phyloP scores from a whole-genome alignment of 352 stramenopile species.

The Pythium vanterpoolii region DNA sequence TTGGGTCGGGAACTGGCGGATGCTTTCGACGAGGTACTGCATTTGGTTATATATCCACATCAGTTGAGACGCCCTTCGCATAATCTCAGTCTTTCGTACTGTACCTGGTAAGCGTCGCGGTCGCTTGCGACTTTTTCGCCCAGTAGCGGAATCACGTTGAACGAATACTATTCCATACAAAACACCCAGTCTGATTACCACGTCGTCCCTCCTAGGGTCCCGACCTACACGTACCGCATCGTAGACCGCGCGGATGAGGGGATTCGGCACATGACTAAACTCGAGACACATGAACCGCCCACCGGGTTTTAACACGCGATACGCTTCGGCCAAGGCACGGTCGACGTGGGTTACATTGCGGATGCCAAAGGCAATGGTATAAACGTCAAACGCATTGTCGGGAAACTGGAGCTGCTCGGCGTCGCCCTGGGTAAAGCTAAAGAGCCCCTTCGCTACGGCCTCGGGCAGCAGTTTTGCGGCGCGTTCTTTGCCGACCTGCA shows the following conservation, averaged over 20 bases:
- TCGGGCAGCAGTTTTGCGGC: conserved; percentile 71
- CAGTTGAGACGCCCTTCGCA: not conserved
- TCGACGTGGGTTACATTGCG: conserved; percentile 98
- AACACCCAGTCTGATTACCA: not conserved
- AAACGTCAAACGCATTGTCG: conserved; percentile 96
- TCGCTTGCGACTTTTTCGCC: conserved; percentile 95
- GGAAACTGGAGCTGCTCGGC: conserved; percentile 95
- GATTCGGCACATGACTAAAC: conserved; percentile 95
- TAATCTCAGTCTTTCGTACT: not conserved
- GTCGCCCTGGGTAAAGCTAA: conserved; percentile 94
- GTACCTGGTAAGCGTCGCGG: conserved; percentile 94
- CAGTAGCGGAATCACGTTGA: conserved; percentile 96
- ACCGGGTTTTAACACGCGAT: conserved; percentile 94
- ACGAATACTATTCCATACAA: conserved; percentile 89
- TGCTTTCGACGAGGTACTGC: conserved; percentile 98
- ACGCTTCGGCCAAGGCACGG: conserved; percentile 92
- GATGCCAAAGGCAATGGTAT: conserved; percentile 99
- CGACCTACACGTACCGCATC: conserved; percentile 66
- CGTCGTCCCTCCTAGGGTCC: not conserved
- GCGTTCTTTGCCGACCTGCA: conserved; percentile 92
- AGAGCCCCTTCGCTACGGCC: conserved; percentile 37
- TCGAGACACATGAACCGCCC: conserved; percentile 98
- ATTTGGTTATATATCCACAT: not conserved
- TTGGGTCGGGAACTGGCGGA: conserved; percentile 98
- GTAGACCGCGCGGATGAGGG: conserved; percentile 92